Conservation (phyloP, 257 asterid genomes). For the Jacaranda mimosifolia region DNA sequence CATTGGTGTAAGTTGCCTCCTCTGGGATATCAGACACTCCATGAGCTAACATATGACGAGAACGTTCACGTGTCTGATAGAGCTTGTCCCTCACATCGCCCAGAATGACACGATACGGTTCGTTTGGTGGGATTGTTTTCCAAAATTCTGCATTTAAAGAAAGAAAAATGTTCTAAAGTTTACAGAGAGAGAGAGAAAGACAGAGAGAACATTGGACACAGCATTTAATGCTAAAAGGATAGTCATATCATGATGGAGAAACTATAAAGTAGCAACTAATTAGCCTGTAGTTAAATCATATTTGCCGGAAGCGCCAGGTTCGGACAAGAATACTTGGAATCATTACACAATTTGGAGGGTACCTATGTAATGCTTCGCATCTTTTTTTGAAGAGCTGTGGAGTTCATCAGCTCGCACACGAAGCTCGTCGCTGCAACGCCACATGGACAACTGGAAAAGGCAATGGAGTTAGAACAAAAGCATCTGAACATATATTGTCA, state of each 20-base stretch:
- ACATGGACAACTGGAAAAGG: conserved; percentile 61
- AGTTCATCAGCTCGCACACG: conserved; percentile 61
- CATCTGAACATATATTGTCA: not conserved
- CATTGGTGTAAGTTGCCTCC: conserved; percentile 61
- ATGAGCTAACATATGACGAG: conserved; percentile 61
- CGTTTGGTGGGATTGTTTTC: conserved; percentile 62
- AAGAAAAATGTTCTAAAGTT: conserved; percentile 1
- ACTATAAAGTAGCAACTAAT: no score
- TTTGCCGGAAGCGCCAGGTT: not conserved
- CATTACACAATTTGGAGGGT: conserved; percentile 35
- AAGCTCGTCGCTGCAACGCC: conserved; percentile 76
- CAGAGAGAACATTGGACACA: not conserved
- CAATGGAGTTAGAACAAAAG: conserved; percentile 19
- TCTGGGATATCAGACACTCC: conserved; percentile 64
- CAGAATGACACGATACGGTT: conserved; percentile 74
- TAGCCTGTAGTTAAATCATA: no score
- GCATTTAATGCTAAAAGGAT: not conserved
- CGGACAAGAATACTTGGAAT: no score
- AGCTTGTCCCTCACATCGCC: conserved; percentile 75
- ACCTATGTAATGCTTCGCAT: conserved; percentile 70
- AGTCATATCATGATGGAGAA: not conserved
- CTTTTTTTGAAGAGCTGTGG: conserved; percentile 56
- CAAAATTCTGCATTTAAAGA: conserved; percentile 56
- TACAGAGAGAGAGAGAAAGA: not conserved
- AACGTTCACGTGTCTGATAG: conserved; percentile 68